Evolutionary conservation across 2,329 filamentous ascomycete species (phyloP).

Genomic region (Sclerotinia borealis): DNA sequence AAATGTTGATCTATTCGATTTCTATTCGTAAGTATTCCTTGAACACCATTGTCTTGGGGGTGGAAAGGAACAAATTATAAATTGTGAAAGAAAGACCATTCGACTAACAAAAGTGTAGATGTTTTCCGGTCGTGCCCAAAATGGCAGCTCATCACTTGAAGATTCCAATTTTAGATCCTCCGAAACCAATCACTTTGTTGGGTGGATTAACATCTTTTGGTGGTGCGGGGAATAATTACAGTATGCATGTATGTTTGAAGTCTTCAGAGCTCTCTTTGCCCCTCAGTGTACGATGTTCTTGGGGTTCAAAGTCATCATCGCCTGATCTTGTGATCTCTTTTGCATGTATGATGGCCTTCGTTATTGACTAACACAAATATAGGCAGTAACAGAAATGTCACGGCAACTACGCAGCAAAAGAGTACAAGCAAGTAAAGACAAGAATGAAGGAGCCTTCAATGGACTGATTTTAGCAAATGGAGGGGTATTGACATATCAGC

Average conservation of each 20-base stretch:
- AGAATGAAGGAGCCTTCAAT: conserved; percentile 35
- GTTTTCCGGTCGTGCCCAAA: conserved; percentile 65
- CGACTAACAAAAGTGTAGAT: conserved; percentile 37
- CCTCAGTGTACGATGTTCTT: too few species aligned
- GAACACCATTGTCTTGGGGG: too few species aligned
- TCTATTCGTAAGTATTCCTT: conserved; percentile 48
- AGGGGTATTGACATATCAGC: conserved; percentile 59
- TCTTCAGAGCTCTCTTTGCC: background rate
- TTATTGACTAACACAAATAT: background rate
- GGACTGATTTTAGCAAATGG: conserved; percentile 61
- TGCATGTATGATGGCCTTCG: too few species aligned
- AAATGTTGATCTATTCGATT: conserved; percentile 55
- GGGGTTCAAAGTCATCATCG: too few species aligned
- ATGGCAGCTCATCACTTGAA: conserved; percentile 55
- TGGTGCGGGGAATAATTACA: conserved; percentile 66
- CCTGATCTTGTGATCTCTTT: too few species aligned
- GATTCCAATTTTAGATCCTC: conserved; percentile 39
- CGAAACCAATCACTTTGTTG: conserved; percentile 53
- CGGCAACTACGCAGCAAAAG: conserved; percentile 38
- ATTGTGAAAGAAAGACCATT: background rate
- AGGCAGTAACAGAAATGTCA: conserved; percentile 50
- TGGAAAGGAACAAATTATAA: too few species aligned
- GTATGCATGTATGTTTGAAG: conserved; percentile 56
- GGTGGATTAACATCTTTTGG: conserved; percentile 64
- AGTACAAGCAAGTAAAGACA: conserved; percentile 30